Conservation (phyloP, 371 early-diverging fungal species). For the Chytridiales sp. region DNA sequence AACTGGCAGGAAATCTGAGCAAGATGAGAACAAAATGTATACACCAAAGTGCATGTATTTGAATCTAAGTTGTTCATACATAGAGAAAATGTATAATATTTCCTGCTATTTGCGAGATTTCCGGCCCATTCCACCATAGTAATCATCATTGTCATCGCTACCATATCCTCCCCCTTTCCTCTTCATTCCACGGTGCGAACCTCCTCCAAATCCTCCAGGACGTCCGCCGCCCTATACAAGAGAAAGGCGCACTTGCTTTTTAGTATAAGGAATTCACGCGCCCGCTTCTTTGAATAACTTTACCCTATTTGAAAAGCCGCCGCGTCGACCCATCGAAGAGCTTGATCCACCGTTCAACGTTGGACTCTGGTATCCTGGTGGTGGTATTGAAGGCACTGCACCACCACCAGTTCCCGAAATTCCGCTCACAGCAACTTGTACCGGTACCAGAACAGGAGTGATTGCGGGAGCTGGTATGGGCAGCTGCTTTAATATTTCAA, state of each 20-base stretch:
- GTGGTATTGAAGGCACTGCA: background rate
- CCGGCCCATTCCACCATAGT: too few species aligned
- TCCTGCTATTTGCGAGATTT: too few species aligned
- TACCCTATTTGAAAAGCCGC: background rate
- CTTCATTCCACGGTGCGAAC: background rate
- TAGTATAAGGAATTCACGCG: background rate
- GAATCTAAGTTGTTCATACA: too few species aligned
- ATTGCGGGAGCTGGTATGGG: conserved; percentile 17
- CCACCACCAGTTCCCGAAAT: too few species aligned
- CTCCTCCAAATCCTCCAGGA: background rate
- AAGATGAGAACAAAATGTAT: too few species aligned
- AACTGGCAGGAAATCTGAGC: too few species aligned
- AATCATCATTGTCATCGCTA: conserved; percentile 7
- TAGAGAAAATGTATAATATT: too few species aligned
- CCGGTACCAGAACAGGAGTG: conserved; percentile 12
- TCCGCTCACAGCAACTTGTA: background rate
- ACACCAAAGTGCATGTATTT: too few species aligned
- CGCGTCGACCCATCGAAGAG: background rate
- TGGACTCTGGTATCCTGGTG: background rate
- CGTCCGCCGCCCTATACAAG: background rate
- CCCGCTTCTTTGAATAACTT: background rate
- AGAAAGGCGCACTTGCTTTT: background rate
- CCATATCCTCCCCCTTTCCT: conserved; percentile 4
- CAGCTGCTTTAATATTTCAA: conserved; percentile 16
- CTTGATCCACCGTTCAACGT: background rate